phyloP scores from a whole-genome alignment of 1,139 yeast genomes.

The Candida sojae region DNA sequence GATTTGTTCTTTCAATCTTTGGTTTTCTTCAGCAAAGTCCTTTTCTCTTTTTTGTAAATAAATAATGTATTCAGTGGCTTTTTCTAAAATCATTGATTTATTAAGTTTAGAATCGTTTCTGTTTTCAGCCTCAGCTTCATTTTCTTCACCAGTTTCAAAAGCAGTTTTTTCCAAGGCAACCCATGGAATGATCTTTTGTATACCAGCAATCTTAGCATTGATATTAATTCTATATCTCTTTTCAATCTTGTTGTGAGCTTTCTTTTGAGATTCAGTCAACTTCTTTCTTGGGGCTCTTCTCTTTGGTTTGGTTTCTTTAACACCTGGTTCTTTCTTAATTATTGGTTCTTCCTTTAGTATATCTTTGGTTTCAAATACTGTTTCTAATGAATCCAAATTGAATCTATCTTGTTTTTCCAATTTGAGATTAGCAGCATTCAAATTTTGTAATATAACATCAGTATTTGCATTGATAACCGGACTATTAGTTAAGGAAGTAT shows the following conservation, averaged over 20 bases:
- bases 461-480: conserved; percentile 7
- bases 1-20: conserved; percentile 12
- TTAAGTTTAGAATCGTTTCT: conserved; percentile 38
- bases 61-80: conserved; percentile 62
- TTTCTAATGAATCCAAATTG: conserved; percentile 23
- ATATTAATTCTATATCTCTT: conserved; percentile 72
- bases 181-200: conserved; percentile 67
- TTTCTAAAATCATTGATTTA: conserved; percentile 65
- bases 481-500: conserved; percentile 11
- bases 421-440: conserved; percentile 13
- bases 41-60: conserved; percentile 21
- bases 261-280: conserved; percentile 61
- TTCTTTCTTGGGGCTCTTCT: conserved; percentile 59
- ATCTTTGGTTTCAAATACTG: conserved; percentile 28
- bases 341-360: conserved; percentile 20
- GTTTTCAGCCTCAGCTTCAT: conserved; percentile 17
- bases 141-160: conserved; percentile 47
- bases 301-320: conserved; percentile 8
- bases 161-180: conserved; percentile 60
- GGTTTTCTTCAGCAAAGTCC: conserved; percentile 13
- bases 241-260: conserved; percentile 72
- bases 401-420: conserved; percentile 13
- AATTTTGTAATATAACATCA: conserved; percentile 5
- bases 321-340: background rate
- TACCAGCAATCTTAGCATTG: conserved; percentile 67